A percentile compares a stretch with the other conserved stretches of the same genome.
Conservation (phyloP, 176 grass and related monocot species). For the Rhipidocladum racemiflorum region DNA sequence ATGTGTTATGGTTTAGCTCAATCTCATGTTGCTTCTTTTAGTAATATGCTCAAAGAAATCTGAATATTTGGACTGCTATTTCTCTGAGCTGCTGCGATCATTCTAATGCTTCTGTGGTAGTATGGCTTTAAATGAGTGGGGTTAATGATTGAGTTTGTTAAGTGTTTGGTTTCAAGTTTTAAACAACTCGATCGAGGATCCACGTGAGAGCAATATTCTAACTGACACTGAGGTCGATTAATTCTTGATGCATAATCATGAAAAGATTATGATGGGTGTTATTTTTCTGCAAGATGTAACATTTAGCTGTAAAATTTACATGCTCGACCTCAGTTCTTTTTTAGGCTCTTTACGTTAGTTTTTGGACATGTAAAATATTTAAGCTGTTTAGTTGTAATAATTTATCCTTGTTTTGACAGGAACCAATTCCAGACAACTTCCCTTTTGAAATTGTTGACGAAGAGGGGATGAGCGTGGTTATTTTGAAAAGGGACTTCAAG, state of each 20-base stretch:
- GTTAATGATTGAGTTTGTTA: neutral
- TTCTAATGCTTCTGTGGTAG: slow-evolving; percentile 1
- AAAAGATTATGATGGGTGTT: neutral
- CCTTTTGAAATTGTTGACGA: slow-evolving; percentile 83
- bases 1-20: neutral
- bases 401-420: slow-evolving; percentile 25
- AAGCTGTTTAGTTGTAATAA: neutral
- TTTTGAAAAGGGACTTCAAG: too few relatives aligned
- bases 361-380: neutral
- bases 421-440: slow-evolving; percentile 60
- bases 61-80: neutral
- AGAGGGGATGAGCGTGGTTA: too few relatives aligned
- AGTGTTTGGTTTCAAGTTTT: slow-evolving; percentile 13
- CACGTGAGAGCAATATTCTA: neutral
- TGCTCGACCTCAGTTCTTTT: neutral
- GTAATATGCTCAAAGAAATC: neutral
- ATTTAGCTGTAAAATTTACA: neutral
- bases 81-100: neutral
- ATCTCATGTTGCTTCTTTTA: neutral
- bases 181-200: slow-evolving; percentile 4
- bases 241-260: neutral
- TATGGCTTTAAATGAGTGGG: neutral
- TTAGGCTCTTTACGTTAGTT: neutral
- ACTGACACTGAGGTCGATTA: neutral
- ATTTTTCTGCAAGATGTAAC: slow-evolving; percentile 1